Evolutionary conservation across 2,329 filamentous ascomycete species (phyloP), one percentile per base, ranked within the genome.

Genomic region (Claviceps maximensis): DNA sequence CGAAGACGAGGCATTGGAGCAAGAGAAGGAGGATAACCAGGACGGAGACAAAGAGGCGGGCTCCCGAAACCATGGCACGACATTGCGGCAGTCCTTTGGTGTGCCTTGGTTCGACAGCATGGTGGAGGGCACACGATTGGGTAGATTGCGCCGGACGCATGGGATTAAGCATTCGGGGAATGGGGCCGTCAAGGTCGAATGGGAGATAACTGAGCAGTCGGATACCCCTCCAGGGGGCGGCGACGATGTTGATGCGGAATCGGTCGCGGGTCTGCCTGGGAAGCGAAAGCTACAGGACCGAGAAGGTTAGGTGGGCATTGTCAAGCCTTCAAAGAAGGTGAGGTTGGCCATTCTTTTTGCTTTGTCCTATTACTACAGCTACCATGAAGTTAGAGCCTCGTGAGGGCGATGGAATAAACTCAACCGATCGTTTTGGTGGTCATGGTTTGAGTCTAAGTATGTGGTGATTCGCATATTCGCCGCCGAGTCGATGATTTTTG

Each of bases 31-130:
- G 59, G 68, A 10, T 60, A 61, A 10, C 57, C 60, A 74, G 2
- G 66, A 64, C 15, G 57, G 53, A 12, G 61, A 10, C 57, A 60
- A 74, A 2, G 66, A 64, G 15, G 57, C 53, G 13, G 58, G 60
- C 6, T 40, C 46, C 12, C 21, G 40, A 4, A 53, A 55, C 41
- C 63, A 66, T 38, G 68, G 61, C 52, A 66, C 67, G 15, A 64
- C 58, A 40, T 58, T 67, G 48, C 66, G 73, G 60, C 61, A 87
- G 47, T 82, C 81, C 3, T 87, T 83, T 72, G 84, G 84, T 2
- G 77, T 91, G 29, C 86, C 89, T 0, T 95, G 89, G 87, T 91
- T 95, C 59, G 87, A 95, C 60, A 79, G 80, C 57, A 77, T 95
- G 74, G 78, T 94, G 2, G 79, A 87, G 61, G 84, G 88, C 52